Percentiles rank a stretch among this genome's conserved stretches.
These are phyloP conservation scores for Mucor sp. DNA, from an alignment of 371 early-diverging fungal species.

Conservation along the genomic window DNA sequence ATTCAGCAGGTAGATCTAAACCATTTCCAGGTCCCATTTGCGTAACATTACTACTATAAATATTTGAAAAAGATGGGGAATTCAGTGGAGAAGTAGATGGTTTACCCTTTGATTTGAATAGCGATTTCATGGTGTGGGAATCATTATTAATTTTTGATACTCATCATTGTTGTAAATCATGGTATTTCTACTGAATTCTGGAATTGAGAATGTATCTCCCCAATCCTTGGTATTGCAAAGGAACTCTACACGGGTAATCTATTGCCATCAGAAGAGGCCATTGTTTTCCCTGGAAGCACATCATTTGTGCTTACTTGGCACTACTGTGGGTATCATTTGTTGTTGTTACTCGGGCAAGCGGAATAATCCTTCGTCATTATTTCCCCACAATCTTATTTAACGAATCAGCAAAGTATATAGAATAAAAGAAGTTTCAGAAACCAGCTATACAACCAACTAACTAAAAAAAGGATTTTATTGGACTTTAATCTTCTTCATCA, in stretches of 20 bases:
- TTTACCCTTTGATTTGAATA: background rate
- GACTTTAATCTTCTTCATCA: constrained; percentile 17
- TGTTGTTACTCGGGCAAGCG: background rate
- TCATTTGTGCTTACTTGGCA: no score
- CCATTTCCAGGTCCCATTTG: background rate
- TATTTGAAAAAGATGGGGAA: background rate
- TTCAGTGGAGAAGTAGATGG: background rate
- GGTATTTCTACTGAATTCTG: background rate
- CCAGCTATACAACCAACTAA: background rate
- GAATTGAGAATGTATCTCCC: background rate
- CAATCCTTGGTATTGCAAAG: background rate
- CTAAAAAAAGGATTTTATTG: constrained; percentile 5
- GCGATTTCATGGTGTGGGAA: constrained; percentile 4
- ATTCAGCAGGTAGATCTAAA: background rate
- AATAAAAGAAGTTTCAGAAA: background rate
- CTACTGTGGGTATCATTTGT: no score
- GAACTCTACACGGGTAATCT: no score
- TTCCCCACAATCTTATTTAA: background rate
- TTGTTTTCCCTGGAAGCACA: no score
- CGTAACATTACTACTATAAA: background rate
- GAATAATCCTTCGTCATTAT: background rate
- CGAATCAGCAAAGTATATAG: background rate
- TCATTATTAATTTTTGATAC: background rate
- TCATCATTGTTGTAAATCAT: background rate
- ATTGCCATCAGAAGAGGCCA: no score